Conservation (phyloP, 2,329 filamentous ascomycete genomes). For the Phialophora macrospora region DNA sequence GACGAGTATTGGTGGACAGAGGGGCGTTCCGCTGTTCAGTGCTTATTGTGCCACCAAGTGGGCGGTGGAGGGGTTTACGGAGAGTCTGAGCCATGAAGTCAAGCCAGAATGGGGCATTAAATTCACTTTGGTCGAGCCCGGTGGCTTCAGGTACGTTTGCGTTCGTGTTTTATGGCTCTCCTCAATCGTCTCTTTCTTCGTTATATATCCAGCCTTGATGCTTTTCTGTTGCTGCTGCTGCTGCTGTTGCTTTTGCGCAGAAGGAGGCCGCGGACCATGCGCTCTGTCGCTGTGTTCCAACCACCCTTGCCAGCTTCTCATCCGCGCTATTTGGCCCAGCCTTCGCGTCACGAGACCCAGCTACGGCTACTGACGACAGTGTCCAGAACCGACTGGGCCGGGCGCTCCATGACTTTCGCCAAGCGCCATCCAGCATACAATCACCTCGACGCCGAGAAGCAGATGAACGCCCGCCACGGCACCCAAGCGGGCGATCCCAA, state of each 20-base stretch:
- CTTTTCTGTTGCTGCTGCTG: too few species aligned
- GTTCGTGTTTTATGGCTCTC: not conserved
- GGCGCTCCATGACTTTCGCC: constrained; percentile 37
- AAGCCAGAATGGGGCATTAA: constrained; percentile 51
- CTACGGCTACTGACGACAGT: not conserved
- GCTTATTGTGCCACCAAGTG: constrained; percentile 54
- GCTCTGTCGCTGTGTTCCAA: too few species aligned
- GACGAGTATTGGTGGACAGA: constrained; percentile 58
- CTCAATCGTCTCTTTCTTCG: too few species aligned
- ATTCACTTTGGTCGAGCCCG: constrained; percentile 41
- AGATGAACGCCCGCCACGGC: constrained; percentile 39
- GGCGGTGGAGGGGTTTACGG: constrained; percentile 55
- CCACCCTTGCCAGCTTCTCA: too few species aligned
- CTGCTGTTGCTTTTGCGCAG: too few species aligned
- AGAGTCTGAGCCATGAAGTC: constrained; percentile 53
- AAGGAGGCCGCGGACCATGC: too few species aligned
- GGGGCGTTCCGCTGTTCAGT: constrained; percentile 45
- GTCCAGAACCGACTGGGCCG: constrained; percentile 38
- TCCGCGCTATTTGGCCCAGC: too few species aligned
- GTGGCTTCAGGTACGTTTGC: constrained; percentile 38
- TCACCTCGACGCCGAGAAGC: constrained; percentile 36
- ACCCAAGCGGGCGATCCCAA: constrained; percentile 42
- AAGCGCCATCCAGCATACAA: constrained; percentile 39
- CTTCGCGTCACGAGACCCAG: too few species aligned
- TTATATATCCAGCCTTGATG: too few species aligned